Evolutionary conservation across 306 rosid genomes (phyloP).

Genomic region (Quercus suber): DNA sequence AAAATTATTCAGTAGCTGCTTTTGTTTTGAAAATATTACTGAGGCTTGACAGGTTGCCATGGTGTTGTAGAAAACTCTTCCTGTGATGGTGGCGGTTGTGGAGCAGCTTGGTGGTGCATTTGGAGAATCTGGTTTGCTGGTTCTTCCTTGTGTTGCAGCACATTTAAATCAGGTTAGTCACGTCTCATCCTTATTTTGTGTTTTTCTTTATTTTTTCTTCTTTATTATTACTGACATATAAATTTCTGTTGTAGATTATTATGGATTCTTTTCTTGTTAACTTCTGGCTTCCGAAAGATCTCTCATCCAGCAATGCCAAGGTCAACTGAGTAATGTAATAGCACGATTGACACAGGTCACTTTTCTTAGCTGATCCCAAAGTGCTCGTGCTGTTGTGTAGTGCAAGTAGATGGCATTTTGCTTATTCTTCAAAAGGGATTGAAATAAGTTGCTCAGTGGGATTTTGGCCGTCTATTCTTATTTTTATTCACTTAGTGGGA

Average conservation of each 20-base stretch:
- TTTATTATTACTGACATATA: constrained; percentile 26
- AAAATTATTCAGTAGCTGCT: not conserved
- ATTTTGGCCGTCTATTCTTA: not conserved
- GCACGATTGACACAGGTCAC: not conserved
- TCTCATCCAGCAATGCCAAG: constrained; percentile 31
- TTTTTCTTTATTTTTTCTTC: not conserved
- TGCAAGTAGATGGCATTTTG: not conserved
- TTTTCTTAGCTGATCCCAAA: not conserved
- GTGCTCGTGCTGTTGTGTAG: constrained; percentile 2
- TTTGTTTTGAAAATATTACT: not conserved
- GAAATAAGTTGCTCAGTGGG: not conserved
- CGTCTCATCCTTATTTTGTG: not conserved
- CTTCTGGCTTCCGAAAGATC: constrained; percentile 48
- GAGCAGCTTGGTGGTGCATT: constrained; percentile 81
- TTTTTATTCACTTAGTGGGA: not conserved
- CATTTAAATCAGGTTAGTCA: constrained; percentile 81
- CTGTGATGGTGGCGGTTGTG: constrained; percentile 91
- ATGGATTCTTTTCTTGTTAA: constrained; percentile 65
- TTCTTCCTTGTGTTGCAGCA: constrained; percentile 96
- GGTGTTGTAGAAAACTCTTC: constrained; percentile 77
- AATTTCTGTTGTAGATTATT: constrained; percentile 44
- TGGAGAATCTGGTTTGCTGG: constrained; percentile 82
- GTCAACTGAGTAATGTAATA: constrained; percentile 27
- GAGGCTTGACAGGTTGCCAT: constrained; percentile 8
- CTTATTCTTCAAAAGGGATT: not conserved